Evolutionary conservation across 2,329 filamentous ascomycete species (phyloP).

Genomic region (Phyllosticta citriasiana): DNA sequence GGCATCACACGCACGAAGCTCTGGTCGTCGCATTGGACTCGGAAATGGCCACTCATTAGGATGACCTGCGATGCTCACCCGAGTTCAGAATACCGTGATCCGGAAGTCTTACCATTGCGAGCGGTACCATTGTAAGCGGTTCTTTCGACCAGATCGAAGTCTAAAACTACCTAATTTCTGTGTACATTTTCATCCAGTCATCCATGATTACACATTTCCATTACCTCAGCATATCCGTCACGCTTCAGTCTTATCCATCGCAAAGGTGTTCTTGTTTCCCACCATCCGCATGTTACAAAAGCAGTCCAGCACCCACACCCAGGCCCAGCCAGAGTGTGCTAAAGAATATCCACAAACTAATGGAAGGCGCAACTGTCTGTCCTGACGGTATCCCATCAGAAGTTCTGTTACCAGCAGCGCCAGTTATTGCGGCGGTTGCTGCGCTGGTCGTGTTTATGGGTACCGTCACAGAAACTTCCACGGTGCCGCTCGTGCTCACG

Average conservation of each 20-base stretch:
- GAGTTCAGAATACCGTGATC: too few species aligned
- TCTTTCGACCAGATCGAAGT: too few species aligned
- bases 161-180: too few species aligned
- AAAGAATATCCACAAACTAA: neutral
- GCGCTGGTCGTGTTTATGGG: neutral
- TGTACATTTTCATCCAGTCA: too few species aligned
- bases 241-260: too few species aligned
- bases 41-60: too few species aligned
- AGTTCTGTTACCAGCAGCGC: neutral
- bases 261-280: neutral
- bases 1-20: neutral
- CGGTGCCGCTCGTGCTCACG: neutral
- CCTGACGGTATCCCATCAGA: neutral
- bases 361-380: neutral
- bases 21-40: too few species aligned
- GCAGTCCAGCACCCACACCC: neutral
- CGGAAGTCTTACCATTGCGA: too few species aligned
- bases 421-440: neutral
- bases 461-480: neutral
- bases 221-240: too few species aligned
- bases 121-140: too few species aligned
- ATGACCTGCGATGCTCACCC: too few species aligned
- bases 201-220: too few species aligned
- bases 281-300: neutral
- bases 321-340: neutral